Evolutionary conservation across 2,329 filamentous ascomycete genomes (phyloP).

Genomic region (Botryosphaeria dothidea): DNA sequence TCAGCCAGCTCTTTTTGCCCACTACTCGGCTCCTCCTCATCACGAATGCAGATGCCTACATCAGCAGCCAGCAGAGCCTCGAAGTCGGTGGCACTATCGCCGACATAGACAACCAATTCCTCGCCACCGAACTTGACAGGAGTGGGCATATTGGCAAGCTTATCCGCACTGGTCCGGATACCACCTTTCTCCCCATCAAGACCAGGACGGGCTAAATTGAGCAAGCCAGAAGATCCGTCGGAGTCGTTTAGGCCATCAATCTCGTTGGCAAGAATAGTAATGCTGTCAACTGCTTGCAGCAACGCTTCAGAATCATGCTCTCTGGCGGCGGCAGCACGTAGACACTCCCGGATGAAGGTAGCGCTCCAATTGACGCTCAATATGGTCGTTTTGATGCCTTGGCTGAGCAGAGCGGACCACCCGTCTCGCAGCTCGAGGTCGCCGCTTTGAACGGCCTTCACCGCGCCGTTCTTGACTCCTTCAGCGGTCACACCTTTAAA

Average conservation of each 20-base stretch:
- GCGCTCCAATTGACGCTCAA: conserved; percentile 52
- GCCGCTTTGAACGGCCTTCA: conserved; percentile 30
- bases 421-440: conserved; percentile 39
- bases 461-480: conserved; percentile 27
- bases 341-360: conserved; percentile 29
- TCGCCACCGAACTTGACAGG: conserved; percentile 16
- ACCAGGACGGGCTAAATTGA: conserved; percentile 22
- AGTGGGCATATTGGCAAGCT: conserved; percentile 32
- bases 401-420: conserved; percentile 34
- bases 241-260: conserved; percentile 30
- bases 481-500: conserved; percentile 39
- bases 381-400: conserved; percentile 25
- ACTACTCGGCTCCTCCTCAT: conserved; percentile 36
- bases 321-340: neutral
- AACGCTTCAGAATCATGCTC: neutral
- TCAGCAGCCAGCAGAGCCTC: conserved; percentile 47
- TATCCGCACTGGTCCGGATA: conserved; percentile 44
- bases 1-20: conserved; percentile 36
- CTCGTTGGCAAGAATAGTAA: conserved; percentile 34
- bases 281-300: conserved; percentile 5
- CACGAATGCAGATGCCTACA: conserved; percentile 48
- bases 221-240: conserved; percentile 29
- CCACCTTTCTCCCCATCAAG: conserved; percentile 20
- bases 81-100: conserved; percentile 51
- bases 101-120: conserved; percentile 43